phyloP scores from a whole-genome alignment of 257 asterid species.

The Penstemon eatonii region DNA sequence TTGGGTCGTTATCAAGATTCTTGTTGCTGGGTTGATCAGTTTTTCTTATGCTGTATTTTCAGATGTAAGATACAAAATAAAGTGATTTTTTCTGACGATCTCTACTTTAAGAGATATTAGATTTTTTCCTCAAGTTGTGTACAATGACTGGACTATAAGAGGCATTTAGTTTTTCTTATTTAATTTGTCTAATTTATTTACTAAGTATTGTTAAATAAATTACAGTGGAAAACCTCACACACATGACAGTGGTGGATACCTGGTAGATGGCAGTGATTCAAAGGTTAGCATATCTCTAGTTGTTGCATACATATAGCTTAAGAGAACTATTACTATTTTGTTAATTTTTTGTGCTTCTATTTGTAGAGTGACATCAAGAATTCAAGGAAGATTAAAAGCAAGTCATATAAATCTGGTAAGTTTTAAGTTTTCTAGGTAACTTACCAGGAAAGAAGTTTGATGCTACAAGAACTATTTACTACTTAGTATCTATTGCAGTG shows the following conservation, averaged over 20 bases:
- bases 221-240: conserved; percentile 43
- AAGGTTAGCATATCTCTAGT: conserved; percentile 45
- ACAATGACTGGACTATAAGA: not conserved
- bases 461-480: conserved; percentile 17
- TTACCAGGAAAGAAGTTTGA: conserved; percentile 1
- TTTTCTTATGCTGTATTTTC: not conserved
- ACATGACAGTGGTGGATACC: conserved; percentile 24
- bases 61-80: not conserved
- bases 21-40: not conserved
- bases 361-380: conserved; percentile 46
- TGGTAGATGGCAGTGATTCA: conserved; percentile 28
- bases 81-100: not conserved
- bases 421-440: conserved; percentile 11
- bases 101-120: not conserved
- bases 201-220: conserved; percentile 1
- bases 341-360: conserved; percentile 29
- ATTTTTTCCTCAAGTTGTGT: not conserved
- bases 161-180: conserved; percentile 9
- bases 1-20: not conserved
- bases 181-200: conserved; percentile 2
- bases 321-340: conserved; percentile 10
- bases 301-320: not conserved
- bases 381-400: conserved; percentile 50
- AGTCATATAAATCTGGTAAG: conserved; percentile 49
- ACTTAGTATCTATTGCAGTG: conserved; percentile 43